phyloP scores from a whole-genome alignment of 2,329 filamentous ascomycete species.

The Hypoxylon sp. region DNA sequence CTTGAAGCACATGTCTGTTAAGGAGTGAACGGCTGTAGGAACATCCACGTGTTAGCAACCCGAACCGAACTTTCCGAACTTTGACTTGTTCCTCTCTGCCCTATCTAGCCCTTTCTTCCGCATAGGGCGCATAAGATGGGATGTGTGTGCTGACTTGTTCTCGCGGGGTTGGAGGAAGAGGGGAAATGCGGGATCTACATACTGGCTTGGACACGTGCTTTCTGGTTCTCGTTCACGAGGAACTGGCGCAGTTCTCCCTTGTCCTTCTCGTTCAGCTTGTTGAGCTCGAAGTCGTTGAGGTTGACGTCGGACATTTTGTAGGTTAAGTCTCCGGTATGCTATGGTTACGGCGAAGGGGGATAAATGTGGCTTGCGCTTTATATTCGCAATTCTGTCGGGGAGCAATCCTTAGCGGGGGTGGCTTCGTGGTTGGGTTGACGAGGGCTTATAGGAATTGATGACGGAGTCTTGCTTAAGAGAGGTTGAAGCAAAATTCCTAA shows the following conservation, averaged over 20 bases:
- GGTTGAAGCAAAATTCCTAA: constrained; percentile 25
- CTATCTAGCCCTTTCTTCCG: neutral
- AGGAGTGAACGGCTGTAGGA: constrained; percentile 65
- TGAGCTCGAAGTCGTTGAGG: constrained; percentile 73
- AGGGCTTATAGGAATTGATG: constrained; percentile 5
- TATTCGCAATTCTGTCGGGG: neutral
- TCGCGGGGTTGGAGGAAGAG: constrained; percentile 7
- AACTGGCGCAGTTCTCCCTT: constrained; percentile 91
- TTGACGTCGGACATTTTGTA: constrained; percentile 52
- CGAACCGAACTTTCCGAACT: constrained; percentile 4
- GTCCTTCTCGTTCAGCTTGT: constrained; percentile 83
- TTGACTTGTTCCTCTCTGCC: neutral
- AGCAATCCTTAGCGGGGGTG: neutral
- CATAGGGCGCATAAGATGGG: neutral
- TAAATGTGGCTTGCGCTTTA: neutral
- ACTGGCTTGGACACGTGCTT: constrained; percentile 77
- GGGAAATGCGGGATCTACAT: constrained; percentile 55
- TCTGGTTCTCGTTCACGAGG: constrained; percentile 86
- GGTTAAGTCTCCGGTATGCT: neutral
- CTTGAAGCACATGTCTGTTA: constrained; percentile 88
- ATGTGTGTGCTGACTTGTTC: neutral
- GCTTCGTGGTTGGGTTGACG: constrained; percentile 5
- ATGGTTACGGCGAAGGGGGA: neutral
- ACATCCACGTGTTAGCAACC: constrained; percentile 22
- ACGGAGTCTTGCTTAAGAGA: constrained; percentile 13